phyloP scores from a whole-genome alignment of 257 asterid genomes.

The Solanum lignicaule region DNA sequence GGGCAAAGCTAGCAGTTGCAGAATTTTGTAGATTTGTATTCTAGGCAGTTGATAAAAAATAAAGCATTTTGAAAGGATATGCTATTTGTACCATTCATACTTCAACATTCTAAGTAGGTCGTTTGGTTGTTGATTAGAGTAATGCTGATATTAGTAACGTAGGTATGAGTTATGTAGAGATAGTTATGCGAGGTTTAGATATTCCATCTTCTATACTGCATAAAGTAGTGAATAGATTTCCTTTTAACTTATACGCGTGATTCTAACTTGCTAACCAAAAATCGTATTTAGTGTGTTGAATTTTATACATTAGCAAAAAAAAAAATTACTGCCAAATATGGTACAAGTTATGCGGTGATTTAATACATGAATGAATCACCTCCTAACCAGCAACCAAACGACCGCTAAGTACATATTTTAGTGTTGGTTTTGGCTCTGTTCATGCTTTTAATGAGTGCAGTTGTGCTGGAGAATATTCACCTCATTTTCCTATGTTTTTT shows the following conservation, averaged over 20 bases:
- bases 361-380: neutral
- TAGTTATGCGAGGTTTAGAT: neutral
- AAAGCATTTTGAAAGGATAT: neutral
- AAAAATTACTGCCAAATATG: neutral
- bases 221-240: neutral
- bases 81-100: neutral
- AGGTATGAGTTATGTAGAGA: neutral
- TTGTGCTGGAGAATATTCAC: neutral
- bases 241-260: neutral
- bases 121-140: neutral
- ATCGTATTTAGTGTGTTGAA: neutral
- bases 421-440: neutral
- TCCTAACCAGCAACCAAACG: neutral
- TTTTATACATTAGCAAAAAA: neutral
- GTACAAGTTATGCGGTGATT: neutral
- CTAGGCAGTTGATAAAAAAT: neutral
- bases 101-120: neutral
- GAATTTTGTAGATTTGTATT: neutral
- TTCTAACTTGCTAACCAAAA: neutral
- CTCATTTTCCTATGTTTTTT: neutral
- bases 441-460: neutral
- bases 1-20: neutral
- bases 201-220: neutral
- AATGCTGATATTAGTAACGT: neutral
- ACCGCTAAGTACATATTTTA: neutral